phyloP scores from a whole-genome alignment of 768 basidiomycete species.

The Mycena rebaudengoi region DNA sequence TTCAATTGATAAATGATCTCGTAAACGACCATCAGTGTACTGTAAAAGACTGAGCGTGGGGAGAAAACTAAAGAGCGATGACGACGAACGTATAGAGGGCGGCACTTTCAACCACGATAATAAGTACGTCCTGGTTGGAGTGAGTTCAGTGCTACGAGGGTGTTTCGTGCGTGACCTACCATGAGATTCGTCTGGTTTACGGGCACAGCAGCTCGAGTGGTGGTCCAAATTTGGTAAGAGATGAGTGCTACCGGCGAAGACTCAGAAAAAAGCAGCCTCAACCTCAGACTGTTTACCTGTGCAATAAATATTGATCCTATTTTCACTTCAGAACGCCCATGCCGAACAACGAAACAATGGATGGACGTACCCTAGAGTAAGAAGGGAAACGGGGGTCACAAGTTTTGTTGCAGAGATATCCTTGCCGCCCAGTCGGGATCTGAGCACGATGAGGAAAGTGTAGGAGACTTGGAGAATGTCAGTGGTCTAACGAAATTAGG shows the following conservation, averaged over 20 bases:
- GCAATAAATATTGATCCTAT: not conserved
- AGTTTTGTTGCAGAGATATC: no score
- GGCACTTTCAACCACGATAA: slow-evolving; percentile 14
- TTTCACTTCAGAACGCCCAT: not conserved
- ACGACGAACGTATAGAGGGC: not conserved
- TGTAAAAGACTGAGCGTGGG: no score
- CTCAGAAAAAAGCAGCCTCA: not conserved
- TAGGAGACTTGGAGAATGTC: no score
- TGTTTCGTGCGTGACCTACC: not conserved
- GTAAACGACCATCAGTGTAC: not conserved
- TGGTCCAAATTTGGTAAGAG: not conserved
- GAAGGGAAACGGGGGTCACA: no score
- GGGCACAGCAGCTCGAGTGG: not conserved
- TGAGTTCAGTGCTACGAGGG: no score
- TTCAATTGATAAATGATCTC: not conserved
- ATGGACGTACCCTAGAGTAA: no score
- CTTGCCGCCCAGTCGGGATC: no score
- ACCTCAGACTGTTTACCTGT: no score
- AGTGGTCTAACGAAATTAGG: no score
- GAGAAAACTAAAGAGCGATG: not conserved
- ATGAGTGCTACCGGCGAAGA: not conserved
- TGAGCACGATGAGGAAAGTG: no score
- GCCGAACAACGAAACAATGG: no score
- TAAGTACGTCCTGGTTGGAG: not conserved
- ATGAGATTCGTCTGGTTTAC: not conserved